Percentiles rank a stretch among this genome's conserved stretches.
Evolutionary conservation across 2,329 filamentous ascomycete species (phyloP).

Genomic region (Aspergillus latus): DNA sequence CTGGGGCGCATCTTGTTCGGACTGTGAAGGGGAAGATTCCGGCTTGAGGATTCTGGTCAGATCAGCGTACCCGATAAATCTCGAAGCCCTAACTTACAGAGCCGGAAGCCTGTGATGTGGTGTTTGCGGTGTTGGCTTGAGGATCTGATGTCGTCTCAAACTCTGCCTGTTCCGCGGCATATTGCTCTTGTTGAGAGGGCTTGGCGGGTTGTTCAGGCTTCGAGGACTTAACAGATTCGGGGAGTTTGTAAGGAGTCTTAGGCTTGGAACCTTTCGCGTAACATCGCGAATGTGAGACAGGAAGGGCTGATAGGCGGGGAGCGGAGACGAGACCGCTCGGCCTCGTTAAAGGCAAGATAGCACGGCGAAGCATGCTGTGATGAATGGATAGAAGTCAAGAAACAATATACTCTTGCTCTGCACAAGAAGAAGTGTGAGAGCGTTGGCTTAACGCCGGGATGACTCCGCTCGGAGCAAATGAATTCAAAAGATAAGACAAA

Average conservation of each 20-base stretch:
- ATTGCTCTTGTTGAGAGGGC: constrained; percentile 27
- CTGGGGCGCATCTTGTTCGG: constrained; percentile 43
- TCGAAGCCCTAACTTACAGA: constrained; percentile 27
- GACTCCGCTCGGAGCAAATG: neutral
- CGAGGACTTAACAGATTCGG: constrained; percentile 31
- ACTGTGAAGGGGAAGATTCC: constrained; percentile 37
- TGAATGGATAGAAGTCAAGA: neutral
- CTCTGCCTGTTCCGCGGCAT: constrained; percentile 40
- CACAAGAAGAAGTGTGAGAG: constrained; percentile 6
- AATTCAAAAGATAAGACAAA: neutral
- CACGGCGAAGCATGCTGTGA: constrained; percentile 46
- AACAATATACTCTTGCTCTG: constrained; percentile 24
- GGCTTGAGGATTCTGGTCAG: constrained; percentile 30
- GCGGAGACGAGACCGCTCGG: constrained; percentile 39
- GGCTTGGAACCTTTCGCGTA: constrained; percentile 41
- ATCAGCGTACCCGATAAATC: neutral
- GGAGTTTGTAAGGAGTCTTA: constrained; percentile 37
- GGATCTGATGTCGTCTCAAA: constrained; percentile 38
- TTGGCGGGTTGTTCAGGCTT: constrained; percentile 29
- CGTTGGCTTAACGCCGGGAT: neutral
- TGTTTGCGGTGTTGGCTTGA: constrained; percentile 33
- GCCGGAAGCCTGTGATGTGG: constrained; percentile 28
- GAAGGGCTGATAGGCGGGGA: constrained; percentile 34
- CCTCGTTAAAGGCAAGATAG: constrained; percentile 47
- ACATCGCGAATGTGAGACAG: constrained; percentile 37